Evolutionary conservation across 1,139 yeast species (phyloP).

Genomic region (Debaryomycetaceae sp.): DNA sequence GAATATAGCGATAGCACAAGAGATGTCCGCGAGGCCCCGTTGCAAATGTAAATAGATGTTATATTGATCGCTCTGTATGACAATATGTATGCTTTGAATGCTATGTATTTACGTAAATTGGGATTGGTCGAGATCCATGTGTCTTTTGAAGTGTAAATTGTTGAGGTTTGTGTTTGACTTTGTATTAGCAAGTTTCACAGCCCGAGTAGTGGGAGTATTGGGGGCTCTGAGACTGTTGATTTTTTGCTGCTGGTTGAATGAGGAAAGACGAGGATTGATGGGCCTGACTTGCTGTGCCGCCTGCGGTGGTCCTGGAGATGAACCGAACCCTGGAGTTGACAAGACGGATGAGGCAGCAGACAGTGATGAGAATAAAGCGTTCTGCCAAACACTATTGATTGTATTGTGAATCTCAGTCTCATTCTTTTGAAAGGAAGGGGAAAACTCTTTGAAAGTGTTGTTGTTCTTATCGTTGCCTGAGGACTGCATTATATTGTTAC

Average conservation of each 20-base stretch:
- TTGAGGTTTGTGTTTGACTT: constrained; percentile 1
- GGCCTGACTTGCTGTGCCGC: constrained; percentile 19
- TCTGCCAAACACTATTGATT: constrained; percentile 40
- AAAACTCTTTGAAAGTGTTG: constrained; percentile 34
- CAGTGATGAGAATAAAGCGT: constrained; percentile 28
- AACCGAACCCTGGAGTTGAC: constrained; percentile 1
- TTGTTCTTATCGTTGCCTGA: constrained; percentile 14
- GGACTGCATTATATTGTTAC: background rate
- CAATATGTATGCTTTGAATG: background rate
- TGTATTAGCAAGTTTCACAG: constrained; percentile 32
- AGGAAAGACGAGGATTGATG: constrained; percentile 22
- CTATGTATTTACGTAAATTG: background rate
- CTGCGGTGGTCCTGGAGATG: constrained; percentile 1
- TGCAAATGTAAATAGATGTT: background rate
- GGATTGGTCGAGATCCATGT: background rate
- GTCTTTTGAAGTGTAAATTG: background rate
- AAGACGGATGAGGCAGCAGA: constrained; percentile 7
- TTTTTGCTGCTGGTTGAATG: constrained; percentile 18
- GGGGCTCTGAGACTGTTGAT: constrained; percentile 13
- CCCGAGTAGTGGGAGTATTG: constrained; percentile 36
- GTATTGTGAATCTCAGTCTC: constrained; percentile 26
- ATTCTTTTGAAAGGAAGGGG: constrained; percentile 29
- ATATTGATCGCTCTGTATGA: background rate
- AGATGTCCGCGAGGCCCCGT: background rate
- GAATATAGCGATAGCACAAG: background rate